phyloP scores from a whole-genome alignment of 768 basidiomycete species.

The Suillus plorans region DNA sequence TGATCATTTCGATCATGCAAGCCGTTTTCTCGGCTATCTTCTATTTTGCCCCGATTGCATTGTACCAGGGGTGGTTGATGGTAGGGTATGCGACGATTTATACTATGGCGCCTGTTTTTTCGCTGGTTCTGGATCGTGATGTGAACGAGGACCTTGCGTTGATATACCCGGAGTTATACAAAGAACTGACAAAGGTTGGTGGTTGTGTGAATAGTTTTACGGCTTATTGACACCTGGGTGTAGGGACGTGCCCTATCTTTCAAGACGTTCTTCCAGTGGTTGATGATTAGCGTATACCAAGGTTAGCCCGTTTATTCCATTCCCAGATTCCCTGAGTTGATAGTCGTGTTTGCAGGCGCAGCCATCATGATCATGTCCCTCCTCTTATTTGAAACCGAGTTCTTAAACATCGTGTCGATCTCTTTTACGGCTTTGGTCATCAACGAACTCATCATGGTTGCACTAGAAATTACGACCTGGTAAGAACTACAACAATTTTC shows the following conservation, averaged over 20 bases:
- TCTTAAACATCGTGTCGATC: conserved; percentile 96
- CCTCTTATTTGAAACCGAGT: conserved; percentile 94
- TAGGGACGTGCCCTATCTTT: conserved; percentile 93
- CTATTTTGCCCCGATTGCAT: conserved; percentile 92
- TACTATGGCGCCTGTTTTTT: conserved; percentile 99
- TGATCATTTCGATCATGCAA: conserved; percentile 98
- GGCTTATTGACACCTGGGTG: conserved; percentile 5
- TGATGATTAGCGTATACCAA: conserved; percentile 97
- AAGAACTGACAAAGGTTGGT: conserved; percentile 91
- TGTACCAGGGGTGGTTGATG: conserved; percentile 98
- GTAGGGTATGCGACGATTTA: conserved; percentile 95
- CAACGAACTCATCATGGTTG: conserved; percentile 99
- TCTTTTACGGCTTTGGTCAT: conserved; percentile 95
- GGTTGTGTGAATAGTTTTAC: neutral
- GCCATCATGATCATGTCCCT: conserved; percentile 99
- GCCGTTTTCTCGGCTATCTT: conserved; percentile 94
- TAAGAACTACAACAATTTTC: conserved; percentile 28
- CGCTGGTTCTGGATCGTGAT: conserved; percentile 92
- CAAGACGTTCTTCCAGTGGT: conserved; percentile 98
- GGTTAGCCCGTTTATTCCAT: conserved; percentile 43
- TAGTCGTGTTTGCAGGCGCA: conserved; percentile 54
- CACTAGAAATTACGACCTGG: conserved; percentile 97
- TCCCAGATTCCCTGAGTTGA: conserved; percentile 2
- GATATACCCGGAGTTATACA: conserved; percentile 96
- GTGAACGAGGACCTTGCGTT: conserved; percentile 94